These are phyloP conservation scores for Coemansia sp. DNA, from an alignment of 192 early-diverging fungal species.

Conservation along the genomic window DNA sequence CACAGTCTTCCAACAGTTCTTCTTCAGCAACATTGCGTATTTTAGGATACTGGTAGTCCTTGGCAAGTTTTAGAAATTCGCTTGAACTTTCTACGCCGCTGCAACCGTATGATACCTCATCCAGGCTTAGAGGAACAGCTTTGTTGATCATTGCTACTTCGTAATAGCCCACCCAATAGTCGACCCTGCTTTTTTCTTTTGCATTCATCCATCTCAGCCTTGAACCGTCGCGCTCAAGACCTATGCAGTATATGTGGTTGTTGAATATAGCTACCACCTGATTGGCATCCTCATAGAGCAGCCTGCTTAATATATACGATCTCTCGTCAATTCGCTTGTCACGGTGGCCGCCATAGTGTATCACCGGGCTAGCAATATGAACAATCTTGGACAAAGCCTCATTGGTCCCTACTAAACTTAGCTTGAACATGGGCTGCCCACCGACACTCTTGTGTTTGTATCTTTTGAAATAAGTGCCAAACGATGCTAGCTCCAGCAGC, in stretches of 20 bases:
- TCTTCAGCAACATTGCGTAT: neutral
- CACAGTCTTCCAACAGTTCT: neutral
- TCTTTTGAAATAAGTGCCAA: neutral
- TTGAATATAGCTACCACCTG: neutral
- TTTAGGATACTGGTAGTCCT: neutral
- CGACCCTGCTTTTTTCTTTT: neutral
- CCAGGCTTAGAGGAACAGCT: neutral
- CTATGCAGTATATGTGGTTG: neutral
- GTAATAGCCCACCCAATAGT: neutral
- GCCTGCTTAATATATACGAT: neutral
- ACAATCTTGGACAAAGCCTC: neutral
- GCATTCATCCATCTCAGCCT: neutral
- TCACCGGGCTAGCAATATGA: neutral
- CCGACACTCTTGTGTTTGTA: neutral
- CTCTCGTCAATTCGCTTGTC: neutral
- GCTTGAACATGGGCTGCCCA: neutral
- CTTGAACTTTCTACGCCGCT: neutral
- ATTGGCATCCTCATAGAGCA: neutral
- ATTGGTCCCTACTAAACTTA: neutral
- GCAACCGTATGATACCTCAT: neutral
- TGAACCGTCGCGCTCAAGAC: neutral
- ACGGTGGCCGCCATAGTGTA: neutral
- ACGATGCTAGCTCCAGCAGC: neutral
- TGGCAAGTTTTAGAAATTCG: neutral
- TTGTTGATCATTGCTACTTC: neutral